These are phyloP conservation scores for Aspergillus alliaceus DNA, from an alignment of 2,329 filamentous ascomycete species.

Conservation along the genomic window DNA sequence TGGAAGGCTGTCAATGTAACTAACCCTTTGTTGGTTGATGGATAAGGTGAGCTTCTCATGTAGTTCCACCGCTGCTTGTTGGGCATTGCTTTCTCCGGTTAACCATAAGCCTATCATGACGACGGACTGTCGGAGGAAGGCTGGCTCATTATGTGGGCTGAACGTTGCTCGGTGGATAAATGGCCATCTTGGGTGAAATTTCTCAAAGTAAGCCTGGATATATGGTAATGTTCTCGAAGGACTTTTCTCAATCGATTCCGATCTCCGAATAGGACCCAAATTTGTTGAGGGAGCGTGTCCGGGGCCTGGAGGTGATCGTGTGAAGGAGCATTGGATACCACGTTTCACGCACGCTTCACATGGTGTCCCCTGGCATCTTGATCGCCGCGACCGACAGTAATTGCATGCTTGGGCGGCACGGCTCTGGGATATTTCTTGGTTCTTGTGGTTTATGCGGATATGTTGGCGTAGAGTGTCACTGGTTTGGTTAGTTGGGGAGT, in stretches of 20 bases:
- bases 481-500: no score
- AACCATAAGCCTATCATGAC: constrained; percentile 26
- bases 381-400: constrained; percentile 13
- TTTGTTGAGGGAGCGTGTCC: no score
- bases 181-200: constrained; percentile 27
- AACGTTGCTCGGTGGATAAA: constrained; percentile 24
- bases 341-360: not conserved
- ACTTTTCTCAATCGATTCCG: not conserved
- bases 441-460: constrained; percentile 15
- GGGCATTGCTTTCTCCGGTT: not conserved
- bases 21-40: not conserved
- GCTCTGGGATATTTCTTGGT: not conserved
- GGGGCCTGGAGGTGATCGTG: not conserved
- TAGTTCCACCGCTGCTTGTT: not conserved
- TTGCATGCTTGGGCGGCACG: constrained; percentile 16
- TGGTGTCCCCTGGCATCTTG: not conserved
- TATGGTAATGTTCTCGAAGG: not conserved
- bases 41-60: not conserved
- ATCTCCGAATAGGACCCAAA: no score
- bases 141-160: constrained; percentile 13
- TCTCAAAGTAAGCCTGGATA: constrained; percentile 21
- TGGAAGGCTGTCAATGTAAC: no score
- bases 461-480: constrained; percentile 20
- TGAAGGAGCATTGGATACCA: not conserved
- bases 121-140: constrained; percentile 23